Conservation (phyloP, 2,329 filamentous ascomycete species). For the Pestalotiopsis sp. region DNA sequence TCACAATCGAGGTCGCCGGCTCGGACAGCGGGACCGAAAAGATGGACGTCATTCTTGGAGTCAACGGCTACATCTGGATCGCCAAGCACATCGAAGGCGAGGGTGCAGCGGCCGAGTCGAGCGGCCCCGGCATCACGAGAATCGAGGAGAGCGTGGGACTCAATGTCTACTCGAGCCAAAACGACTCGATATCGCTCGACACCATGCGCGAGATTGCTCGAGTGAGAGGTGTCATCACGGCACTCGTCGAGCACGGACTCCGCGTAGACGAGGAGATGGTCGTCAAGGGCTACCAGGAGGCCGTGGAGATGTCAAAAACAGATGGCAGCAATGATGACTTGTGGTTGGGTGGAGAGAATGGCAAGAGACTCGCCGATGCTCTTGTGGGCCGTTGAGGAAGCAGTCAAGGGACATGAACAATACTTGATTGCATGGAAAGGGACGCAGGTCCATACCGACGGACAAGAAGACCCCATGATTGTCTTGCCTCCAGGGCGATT, state of each 20-base stretch:
- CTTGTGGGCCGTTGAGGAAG: slow-evolving; percentile 31
- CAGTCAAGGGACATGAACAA: slow-evolving; percentile 14
- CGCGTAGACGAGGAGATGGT: slow-evolving; percentile 91
- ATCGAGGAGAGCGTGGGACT: slow-evolving; percentile 86
- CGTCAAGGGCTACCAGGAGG: slow-evolving; percentile 78
- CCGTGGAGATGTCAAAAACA: slow-evolving; percentile 72
- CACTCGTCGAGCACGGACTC: slow-evolving; percentile 79
- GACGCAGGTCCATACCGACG: not conserved
- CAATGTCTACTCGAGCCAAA: slow-evolving; percentile 92
- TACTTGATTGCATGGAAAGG: not conserved
- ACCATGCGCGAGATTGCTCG: slow-evolving; percentile 88
- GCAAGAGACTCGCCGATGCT: slow-evolving; percentile 51
- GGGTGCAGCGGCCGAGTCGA: slow-evolving; percentile 44
- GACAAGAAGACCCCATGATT: not conserved
- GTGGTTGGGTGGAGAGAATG: slow-evolving; percentile 62
- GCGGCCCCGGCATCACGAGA: slow-evolving; percentile 69
- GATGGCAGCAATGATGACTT: slow-evolving; percentile 59
- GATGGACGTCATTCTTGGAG: slow-evolving; percentile 86
- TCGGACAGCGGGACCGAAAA: slow-evolving; percentile 50
- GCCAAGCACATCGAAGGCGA: slow-evolving; percentile 75
- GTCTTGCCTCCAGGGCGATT: not conserved
- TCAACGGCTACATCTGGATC: slow-evolving; percentile 98
- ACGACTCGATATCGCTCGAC: slow-evolving; percentile 76
- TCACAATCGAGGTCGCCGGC: slow-evolving; percentile 66
- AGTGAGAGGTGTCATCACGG: slow-evolving; percentile 78